A percentile compares a stretch with the other conserved stretches of the same genome.
phyloP scores from a whole-genome alignment of 371 early-diverging fungal genomes.

The Mucor piriformis region DNA sequence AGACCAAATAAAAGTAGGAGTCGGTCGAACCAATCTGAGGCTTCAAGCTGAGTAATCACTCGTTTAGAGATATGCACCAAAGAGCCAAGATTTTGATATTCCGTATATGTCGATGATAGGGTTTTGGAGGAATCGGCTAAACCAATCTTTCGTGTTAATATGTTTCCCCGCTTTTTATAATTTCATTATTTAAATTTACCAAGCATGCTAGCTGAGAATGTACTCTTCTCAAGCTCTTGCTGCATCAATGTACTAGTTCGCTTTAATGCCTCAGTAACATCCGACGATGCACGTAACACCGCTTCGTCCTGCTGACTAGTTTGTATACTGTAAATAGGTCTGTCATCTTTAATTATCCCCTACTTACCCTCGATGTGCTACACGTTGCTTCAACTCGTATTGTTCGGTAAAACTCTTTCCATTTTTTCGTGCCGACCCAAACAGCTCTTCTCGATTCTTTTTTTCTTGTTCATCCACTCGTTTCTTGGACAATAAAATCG shows the following conservation, averaged over 20 bases:
- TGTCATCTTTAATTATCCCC: not conserved
- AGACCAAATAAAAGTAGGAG: constrained; percentile 67
- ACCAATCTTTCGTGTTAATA: not conserved
- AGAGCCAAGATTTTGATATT: constrained; percentile 67
- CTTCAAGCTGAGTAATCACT: constrained; percentile 69
- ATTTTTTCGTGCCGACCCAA: constrained; percentile 42
- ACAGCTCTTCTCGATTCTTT: constrained; percentile 60
- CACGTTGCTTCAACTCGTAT: constrained; percentile 43
- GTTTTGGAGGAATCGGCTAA: constrained; percentile 70
- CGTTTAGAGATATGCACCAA: constrained; percentile 64
- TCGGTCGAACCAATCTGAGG: constrained; percentile 74
- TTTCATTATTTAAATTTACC: constrained; percentile 42
- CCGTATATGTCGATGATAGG: constrained; percentile 53
- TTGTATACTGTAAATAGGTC: not conserved
- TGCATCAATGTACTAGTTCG: constrained; percentile 75
- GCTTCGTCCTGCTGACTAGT: constrained; percentile 45
- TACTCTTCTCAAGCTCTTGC: constrained; percentile 74
- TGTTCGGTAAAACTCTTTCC: constrained; percentile 42
- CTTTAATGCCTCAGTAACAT: constrained; percentile 67
- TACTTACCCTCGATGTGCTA: constrained; percentile 36
- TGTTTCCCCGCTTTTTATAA: not conserved
- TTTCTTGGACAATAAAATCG: constrained; percentile 61
- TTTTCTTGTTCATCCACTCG: constrained; percentile 58
- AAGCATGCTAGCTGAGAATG: constrained; percentile 63
- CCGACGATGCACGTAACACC: constrained; percentile 51